Base-by-base conservation (phyloP, 2,329 filamentous ascomycete genomes). In the Monosporascus sp. region DNA sequence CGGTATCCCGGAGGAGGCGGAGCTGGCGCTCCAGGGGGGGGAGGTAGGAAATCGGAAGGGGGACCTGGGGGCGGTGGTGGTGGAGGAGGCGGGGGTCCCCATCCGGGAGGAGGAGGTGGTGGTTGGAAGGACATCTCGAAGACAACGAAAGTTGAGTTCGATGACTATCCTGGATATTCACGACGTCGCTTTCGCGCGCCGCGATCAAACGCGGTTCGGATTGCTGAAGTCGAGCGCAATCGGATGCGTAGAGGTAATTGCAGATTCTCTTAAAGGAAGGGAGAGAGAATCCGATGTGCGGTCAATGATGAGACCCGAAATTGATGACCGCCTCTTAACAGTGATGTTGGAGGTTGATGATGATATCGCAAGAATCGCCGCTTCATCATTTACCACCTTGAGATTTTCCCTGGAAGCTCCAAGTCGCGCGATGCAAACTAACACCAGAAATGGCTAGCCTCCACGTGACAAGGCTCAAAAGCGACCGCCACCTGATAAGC, bases 1-100 rank as follows among this genome's bases (percentile, higher is more conserved):
- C 85, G 85, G 71, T 91, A 95, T 41, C 91, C 91, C 26, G 91
- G 91, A 24, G 92, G 91, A 51, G 91, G 91, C 58, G 92, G 91
- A 51, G 88, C 76, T 40, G 79, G 78, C 31, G 73, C 73, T 45
- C 78, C 72, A 2, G 80, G 79, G 22, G 81, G 81, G 38, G 81
- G 80, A 57, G 81, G 80, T n/a, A 81, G 72, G 28, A 76, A 77
- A 14, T 78, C 78, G 43, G 79, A 77, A 17, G 79, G 78, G 43
- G 79, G 78, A 28, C 78, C 78, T 20, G 79, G 78, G 28, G 79
- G 78, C 63, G 84, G 83, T 52, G 84, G 83, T 52, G 84, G 79
- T 48, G 75, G 75, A 5, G 74, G 73, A 0, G 73, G 72, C 2
- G 73, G 73, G 40, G 72, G 72, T 11, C 78, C 79, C 79, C 79